Evolutionary conservation across 2,329 filamentous ascomycete genomes (phyloP).

Genomic region (Juglanconis juglandina): DNA sequence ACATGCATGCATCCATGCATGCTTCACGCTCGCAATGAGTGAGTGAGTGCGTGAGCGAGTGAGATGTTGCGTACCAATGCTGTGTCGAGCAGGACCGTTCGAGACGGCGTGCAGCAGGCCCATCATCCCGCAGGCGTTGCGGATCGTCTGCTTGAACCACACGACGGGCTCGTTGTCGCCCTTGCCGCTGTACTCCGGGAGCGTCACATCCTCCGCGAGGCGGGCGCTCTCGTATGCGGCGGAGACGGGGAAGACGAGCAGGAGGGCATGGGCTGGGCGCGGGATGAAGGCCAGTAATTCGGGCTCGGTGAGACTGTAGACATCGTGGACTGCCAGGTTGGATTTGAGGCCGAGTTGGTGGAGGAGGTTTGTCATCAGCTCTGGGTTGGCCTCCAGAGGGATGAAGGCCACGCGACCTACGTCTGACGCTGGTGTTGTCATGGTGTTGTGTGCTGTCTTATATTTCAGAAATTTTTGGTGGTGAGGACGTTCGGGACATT

Average conservation of each 20-base stretch:
- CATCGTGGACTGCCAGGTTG: conserved; percentile 79
- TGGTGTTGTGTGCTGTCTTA: not conserved
- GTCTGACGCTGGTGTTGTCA: conserved; percentile 33
- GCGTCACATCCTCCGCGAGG: conserved; percentile 65
- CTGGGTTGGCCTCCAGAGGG: conserved; percentile 72
- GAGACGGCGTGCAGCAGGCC: conserved; percentile 77
- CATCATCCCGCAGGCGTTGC: conserved; percentile 89
- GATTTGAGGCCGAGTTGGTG: conserved; percentile 79
- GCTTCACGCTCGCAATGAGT: not conserved
- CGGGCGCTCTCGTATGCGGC: conserved; percentile 75
- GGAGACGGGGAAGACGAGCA: conserved; percentile 87
- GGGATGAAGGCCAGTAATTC: conserved; percentile 83
- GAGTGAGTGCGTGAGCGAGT: no score
- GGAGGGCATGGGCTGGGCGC: conserved; percentile 79
- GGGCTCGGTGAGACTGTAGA: conserved; percentile 84
- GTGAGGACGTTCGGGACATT: not conserved
- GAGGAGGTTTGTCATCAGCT: conserved; percentile 80
- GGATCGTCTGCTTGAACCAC: conserved; percentile 95
- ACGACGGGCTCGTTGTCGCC: conserved; percentile 72
- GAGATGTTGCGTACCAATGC: conserved; percentile 49
- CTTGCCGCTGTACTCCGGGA: conserved; percentile 61
- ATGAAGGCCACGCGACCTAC: conserved; percentile 43
- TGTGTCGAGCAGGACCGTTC: conserved; percentile 68
- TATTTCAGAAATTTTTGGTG: not conserved
- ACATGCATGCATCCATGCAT: not conserved